Evolutionary conservation across 129 eudicot genomes (phyloP), one percentile per base, ranked within the genome.

Genomic region (Centrapalus pauciflorus): DNA sequence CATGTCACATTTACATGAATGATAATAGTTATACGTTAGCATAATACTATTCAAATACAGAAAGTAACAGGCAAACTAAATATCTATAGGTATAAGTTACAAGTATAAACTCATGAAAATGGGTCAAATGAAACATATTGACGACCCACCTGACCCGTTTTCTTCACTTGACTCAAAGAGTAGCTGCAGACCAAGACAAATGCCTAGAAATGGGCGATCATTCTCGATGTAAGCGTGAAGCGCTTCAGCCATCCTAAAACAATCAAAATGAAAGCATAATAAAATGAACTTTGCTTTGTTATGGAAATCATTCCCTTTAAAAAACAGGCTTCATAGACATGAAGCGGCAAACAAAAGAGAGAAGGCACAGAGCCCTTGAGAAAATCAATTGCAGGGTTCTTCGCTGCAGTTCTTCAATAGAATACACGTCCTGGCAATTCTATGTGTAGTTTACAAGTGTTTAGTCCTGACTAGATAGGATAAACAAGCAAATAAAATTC

Each of bases 161-260:
- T 35, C 41, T 35, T 35, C 41, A 35, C 41, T 35, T 35, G 41
- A 35, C 41, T 35, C 10, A 35, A 94, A 94, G 49, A 94, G 97
- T 73, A 94, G 86, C 50, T 94, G 99, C 81, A 94, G 64, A 70
- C 99, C 99, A 55, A 94, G 89, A 81, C 97, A 94, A 67, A 94
- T 94, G 69, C 99, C 99, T 69, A 94, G 71, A 76, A 94, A 94
- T 41, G 99, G 99, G 14, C 95, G 93, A 82, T 94, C 97, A 62
- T 84, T 89, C 78, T 89, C 80, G 26, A 94, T 84, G 75, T 89
- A 94, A 19, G 84, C 19, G 55, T 86, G 81, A 32, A 94, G 90
- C 58, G 97, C 96, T 72, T 94, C 97, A 61, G 90, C 95, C 90
- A 86, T 70, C 81, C 99, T 93, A 67, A 64, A 81, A 41, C 16